Conservation (phyloP, 495 filamentous ascomycete genomes). For the Daldinia childiae region DNA sequence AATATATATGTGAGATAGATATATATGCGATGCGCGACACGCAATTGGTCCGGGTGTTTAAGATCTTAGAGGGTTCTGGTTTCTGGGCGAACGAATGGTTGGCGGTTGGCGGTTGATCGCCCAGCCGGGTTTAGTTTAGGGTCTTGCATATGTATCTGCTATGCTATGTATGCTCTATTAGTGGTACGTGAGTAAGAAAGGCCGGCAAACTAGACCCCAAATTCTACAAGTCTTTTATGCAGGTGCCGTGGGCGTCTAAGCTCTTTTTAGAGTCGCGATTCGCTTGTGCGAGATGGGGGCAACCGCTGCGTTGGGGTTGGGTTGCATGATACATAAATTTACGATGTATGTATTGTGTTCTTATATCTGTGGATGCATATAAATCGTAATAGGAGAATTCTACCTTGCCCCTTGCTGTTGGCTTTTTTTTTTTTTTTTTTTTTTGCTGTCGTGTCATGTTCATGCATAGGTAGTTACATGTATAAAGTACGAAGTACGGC, state of each 20-base stretch:
- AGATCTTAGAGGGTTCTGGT: constrained; percentile 18
- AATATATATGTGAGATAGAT: not conserved
- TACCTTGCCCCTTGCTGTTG: constrained; percentile 35
- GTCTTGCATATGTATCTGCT: constrained; percentile 1
- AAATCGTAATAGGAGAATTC: constrained; percentile 22
- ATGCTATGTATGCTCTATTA: not conserved
- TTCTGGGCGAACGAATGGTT: constrained; percentile 6
- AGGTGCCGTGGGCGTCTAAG: constrained; percentile 21
- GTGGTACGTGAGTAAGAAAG: not conserved
- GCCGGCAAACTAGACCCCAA: constrained; percentile 17
- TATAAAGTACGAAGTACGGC: constrained; percentile 1
- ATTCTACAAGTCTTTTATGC: constrained; percentile 18
- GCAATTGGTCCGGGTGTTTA: constrained; percentile 15
- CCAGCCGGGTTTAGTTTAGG: constrained; percentile 15
- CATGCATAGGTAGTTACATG: constrained; percentile 16
- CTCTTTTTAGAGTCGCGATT: constrained; percentile 11
- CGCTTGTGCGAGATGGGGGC: constrained; percentile 14
- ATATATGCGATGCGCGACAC: not conserved
- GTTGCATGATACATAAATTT: constrained; percentile 1
- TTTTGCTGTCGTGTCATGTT: constrained; percentile 33
- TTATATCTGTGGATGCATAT: not conserved
- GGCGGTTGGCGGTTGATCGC: constrained; percentile 4
- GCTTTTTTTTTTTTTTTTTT: no score
- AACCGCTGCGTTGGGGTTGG: constrained; percentile 11
- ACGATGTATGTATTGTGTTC: not conserved